Base-by-base conservation (phyloP, 495 filamentous ascomycete genomes). In the Aspergillus homomorphus region DNA sequence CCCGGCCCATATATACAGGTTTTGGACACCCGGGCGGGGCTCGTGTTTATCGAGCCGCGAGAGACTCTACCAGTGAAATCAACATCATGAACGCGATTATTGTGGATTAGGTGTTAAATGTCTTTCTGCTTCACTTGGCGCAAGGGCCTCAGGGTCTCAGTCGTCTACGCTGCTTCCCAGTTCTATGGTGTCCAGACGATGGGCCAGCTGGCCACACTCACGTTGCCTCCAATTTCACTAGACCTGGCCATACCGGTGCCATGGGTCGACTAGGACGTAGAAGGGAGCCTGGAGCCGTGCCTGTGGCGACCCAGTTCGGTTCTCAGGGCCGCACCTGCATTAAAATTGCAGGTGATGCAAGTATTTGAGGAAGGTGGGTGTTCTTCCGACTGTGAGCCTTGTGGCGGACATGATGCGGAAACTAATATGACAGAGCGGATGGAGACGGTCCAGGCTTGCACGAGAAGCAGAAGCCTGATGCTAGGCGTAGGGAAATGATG, bases 41-140 rank as follows among this genome's bases (percentile, higher is more conserved):
- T 7, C 57, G 56, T 5, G 33, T 67, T 12, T 58, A 3, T 15
- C 15, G 9, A 42, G 46, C 38, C 28, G 14, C 21, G n/a, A 45
- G 9, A 30, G 53, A 4, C n/a, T 41, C 3, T 12, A 0, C 21
- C 16, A 22, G 1, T n/a, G 15, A 18, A 0, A 20, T 24, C 24
- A 0, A 15, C 12, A 19, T 57, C 8, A 12, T 63, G 16, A 57
- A 67, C 30, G 65, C 62, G 53, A 50, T 67, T 4, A 62, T 62
- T 1, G 65, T 67, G 21, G 65, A 67, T 43, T 51, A 57, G 10
- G 62, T 62, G 2, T 62, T 56, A 1, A 63, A 54, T 22, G 30
- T 28, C 14, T 62, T 52, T 22, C 54, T 67, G 4, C 50, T 56
- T 14, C 65, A 67, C 44, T 38, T 67, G 21, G 49, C 49, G 0